Conservation (phyloP, 108 stramenopile species). For the Skeletonema tropicum region DNA sequence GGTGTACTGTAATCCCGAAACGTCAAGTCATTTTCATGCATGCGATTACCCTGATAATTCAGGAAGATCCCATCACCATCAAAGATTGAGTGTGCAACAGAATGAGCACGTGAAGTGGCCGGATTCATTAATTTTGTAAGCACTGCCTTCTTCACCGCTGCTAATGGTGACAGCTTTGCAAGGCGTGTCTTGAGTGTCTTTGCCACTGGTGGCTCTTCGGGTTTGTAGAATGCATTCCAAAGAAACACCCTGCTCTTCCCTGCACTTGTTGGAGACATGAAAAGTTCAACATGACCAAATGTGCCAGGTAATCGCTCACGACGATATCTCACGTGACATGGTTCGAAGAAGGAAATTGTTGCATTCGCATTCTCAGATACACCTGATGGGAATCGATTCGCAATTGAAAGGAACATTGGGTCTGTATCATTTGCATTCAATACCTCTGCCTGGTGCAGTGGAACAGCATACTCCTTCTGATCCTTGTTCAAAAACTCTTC, state of each 20-base stretch:
- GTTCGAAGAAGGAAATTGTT: conserved; percentile 13
- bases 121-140: conserved; percentile 16
- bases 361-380: not conserved
- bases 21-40: conserved; percentile 12
- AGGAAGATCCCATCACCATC: conserved; percentile 37
- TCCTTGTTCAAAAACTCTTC: not conserved
- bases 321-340: conserved; percentile 21
- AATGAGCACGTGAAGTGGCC: not conserved
- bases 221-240: conserved; percentile 15
- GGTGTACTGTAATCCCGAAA: conserved; percentile 32
- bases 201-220: conserved; percentile 5
- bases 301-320: conserved; percentile 16
- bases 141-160: conserved; percentile 5
- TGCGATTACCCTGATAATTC: conserved; percentile 29
- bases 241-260: conserved; percentile 24
- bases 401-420: not conserved
- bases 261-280: conserved; percentile 26
- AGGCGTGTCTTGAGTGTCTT: conserved; percentile 8
- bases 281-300: conserved; percentile 24
- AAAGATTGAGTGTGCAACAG: conserved; percentile 17
- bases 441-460: not conserved
- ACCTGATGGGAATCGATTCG: not conserved
- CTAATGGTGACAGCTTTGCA: conserved; percentile 6
- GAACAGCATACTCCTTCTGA: not conserved
- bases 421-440: not conserved